phyloP scores from a whole-genome alignment of 2,329 filamentous ascomycete genomes.

The Aspergillus bombycis region DNA sequence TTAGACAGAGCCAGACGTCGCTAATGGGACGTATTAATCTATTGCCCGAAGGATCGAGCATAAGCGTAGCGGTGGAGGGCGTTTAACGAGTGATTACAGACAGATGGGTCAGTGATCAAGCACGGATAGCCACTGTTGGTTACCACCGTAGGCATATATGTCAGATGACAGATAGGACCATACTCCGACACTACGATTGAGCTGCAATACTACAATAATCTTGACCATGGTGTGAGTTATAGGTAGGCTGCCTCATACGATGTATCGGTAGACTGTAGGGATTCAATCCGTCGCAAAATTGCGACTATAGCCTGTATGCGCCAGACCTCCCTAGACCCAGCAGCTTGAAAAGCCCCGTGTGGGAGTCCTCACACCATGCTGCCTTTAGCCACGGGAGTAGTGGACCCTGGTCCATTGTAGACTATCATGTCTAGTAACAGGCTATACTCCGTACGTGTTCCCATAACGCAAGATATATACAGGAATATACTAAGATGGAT shows the following conservation, averaged over 20 bases:
- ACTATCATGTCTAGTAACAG: not conserved
- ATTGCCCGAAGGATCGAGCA: not conserved
- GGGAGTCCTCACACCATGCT: not conserved
- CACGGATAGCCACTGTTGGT: rapidly evolving
- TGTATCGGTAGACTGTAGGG: not conserved
- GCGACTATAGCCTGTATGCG: not conserved
- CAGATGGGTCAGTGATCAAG: no score
- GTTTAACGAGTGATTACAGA: no score
- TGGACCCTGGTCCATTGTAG: not conserved
- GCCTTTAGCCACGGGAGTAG: not conserved
- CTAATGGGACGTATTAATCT: not conserved
- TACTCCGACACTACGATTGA: not conserved
- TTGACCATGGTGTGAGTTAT: not conserved
- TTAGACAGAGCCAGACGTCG: not conserved
- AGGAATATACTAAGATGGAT: not conserved
- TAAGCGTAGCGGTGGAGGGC: no score
- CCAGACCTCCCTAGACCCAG: not conserved
- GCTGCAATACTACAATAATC: not conserved
- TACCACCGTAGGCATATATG: no score
- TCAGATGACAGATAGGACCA: not conserved
- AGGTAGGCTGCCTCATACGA: not conserved
- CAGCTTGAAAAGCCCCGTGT: not conserved
- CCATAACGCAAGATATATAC: not conserved
- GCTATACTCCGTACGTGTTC: not conserved
- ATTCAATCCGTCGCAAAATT: not conserved